A percentile compares a stretch with the other conserved stretches of the same genome.
Conservation (phyloP, 345 rosid genomes). For the Sisymbrium irio region DNA sequence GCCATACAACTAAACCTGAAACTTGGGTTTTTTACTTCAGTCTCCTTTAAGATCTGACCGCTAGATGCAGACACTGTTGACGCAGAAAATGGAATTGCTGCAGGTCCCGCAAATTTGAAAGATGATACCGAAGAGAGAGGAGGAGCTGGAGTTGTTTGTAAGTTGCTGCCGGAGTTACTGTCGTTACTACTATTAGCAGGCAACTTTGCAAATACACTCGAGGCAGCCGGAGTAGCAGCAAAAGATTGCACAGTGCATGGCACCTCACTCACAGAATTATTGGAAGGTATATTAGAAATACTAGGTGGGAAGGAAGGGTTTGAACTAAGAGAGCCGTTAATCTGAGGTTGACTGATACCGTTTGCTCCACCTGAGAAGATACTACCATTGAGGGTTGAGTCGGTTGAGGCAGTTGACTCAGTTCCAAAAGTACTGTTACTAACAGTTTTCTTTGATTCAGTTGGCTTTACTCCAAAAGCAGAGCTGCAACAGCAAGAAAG, state of each 20-base stretch:
- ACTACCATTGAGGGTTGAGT: conserved; percentile 39
- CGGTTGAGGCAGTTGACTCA: conserved; percentile 37
- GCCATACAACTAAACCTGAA: conserved; percentile 41
- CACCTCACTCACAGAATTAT: conserved; percentile 33
- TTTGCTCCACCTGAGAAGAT: conserved; percentile 43
- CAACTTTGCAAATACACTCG: conserved; percentile 25
- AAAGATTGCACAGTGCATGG: conserved; percentile 22
- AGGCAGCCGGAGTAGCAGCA: conserved; percentile 15
- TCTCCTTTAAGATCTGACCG: conserved; percentile 39
- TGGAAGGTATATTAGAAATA: conserved; percentile 28
- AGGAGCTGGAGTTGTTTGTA: conserved; percentile 38
- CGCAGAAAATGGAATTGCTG: conserved; percentile 32
- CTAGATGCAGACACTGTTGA: conserved; percentile 34
- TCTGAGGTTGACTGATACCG: conserved; percentile 32
- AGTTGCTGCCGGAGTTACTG: conserved; percentile 25
- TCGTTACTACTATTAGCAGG: conserved; percentile 20
- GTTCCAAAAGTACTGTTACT: conserved; percentile 32
- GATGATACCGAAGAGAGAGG: conserved; percentile 35
- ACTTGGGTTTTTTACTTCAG: conserved; percentile 38
- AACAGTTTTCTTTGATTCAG: conserved; percentile 43
- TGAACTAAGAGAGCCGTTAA: conserved; percentile 46
- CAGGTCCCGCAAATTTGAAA: conserved; percentile 49
- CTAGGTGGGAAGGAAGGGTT: conserved; percentile 34
- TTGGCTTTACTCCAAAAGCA: conserved; percentile 38
- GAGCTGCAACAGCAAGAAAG: conserved; percentile 48